Conservation (phyloP, 805 yeast genomes). For the Cyberlindnera veronae region DNA sequence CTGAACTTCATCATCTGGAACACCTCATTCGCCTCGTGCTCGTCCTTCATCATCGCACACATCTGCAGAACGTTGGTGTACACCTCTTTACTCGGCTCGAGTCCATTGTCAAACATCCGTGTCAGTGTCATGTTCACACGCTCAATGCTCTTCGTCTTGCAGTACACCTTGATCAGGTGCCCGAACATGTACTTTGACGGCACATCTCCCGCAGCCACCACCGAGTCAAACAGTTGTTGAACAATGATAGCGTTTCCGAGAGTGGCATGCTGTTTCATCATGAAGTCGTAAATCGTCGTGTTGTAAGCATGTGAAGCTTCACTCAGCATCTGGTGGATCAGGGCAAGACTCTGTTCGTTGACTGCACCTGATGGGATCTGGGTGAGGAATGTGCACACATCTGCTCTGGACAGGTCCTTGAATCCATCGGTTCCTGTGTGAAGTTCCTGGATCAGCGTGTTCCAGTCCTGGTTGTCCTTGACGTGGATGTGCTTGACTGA, state of each 20-base stretch:
- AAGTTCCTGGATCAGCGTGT: slow-evolving; percentile 27
- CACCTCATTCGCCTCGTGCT: slow-evolving; percentile 60
- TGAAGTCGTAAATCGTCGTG: slow-evolving; percentile 32
- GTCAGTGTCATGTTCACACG: slow-evolving; percentile 17
- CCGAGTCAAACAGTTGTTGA: slow-evolving; percentile 31
- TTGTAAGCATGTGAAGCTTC: slow-evolving; percentile 31
- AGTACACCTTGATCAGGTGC: slow-evolving; percentile 39
- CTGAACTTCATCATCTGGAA: slow-evolving; percentile 86
- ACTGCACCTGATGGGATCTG: slow-evolving; percentile 37
- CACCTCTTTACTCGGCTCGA: slow-evolving; percentile 42
- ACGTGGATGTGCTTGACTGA: slow-evolving; percentile 38
- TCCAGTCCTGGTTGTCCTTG: slow-evolving; percentile 43
- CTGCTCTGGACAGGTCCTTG: slow-evolving; percentile 28
- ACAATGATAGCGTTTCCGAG: slow-evolving; percentile 28
- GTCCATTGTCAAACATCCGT: slow-evolving; percentile 25
- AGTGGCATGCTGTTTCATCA: slow-evolving; percentile 34
- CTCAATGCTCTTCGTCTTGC: slow-evolving; percentile 31
- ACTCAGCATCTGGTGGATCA: slow-evolving; percentile 30
- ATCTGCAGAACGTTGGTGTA: slow-evolving; percentile 60
- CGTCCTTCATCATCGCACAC: slow-evolving; percentile 49
- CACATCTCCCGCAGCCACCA: slow-evolving; percentile 23
- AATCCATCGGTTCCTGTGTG: slow-evolving; percentile 33
- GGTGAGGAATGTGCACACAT: slow-evolving; percentile 33
- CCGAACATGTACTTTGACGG: slow-evolving; percentile 39
- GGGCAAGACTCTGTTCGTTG: slow-evolving; percentile 24